A percentile compares a stretch with the other conserved stretches of the same genome.
phyloP scores from a whole-genome alignment of 129 eudicot genomes.

The Lonicera japonica region DNA sequence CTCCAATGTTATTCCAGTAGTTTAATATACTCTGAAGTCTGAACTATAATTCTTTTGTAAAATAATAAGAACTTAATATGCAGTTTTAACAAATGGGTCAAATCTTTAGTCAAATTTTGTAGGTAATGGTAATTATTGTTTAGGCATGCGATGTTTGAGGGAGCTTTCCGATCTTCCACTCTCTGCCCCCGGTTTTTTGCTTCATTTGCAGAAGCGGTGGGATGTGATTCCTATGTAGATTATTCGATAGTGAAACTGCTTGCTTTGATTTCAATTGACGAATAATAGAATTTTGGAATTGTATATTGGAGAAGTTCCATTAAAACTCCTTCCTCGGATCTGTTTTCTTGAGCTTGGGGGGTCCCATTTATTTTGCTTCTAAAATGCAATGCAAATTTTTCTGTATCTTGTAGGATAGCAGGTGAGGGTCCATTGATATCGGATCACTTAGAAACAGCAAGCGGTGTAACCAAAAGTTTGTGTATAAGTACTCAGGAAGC shows the following conservation, averaged over 20 bases:
- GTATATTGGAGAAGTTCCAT: background rate
- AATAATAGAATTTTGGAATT: background rate
- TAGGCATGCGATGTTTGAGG: slow-evolving; percentile 4
- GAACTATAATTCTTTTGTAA: background rate
- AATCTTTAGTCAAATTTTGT: background rate
- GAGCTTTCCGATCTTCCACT: background rate
- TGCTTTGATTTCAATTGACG: background rate
- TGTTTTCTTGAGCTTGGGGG: background rate
- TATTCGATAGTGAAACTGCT: background rate
- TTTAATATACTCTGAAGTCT: background rate
- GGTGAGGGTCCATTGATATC: slow-evolving; percentile 26
- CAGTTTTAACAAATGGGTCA: background rate
- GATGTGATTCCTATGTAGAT: too few species aligned
- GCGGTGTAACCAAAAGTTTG: slow-evolving; percentile 26
- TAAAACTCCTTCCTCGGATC: background rate
- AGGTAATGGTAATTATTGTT: background rate
- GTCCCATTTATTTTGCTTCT: background rate
- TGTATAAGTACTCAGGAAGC: slow-evolving; percentile 29
- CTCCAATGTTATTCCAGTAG: background rate
- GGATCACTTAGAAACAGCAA: slow-evolving; percentile 22
- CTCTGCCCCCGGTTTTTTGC: too few species aligned
- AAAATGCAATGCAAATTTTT: slow-evolving; percentile 6
- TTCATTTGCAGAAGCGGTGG: too few species aligned
- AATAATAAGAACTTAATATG: background rate
- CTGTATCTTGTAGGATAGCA: slow-evolving; percentile 31